Base-by-base conservation (phyloP, 2,329 filamentous ascomycete genomes). In the Venturia pyrina region DNA sequence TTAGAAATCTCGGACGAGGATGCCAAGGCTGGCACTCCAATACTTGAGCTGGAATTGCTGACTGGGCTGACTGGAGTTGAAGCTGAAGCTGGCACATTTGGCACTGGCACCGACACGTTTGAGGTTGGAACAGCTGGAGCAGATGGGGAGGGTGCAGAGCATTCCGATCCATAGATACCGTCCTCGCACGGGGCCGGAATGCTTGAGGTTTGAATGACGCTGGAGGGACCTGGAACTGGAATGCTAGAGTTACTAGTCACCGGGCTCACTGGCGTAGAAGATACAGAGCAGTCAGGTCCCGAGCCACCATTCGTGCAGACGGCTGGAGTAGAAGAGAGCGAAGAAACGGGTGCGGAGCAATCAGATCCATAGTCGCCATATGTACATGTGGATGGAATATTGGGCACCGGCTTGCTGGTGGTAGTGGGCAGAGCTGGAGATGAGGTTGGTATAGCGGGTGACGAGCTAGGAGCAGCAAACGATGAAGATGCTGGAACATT, bases 401-500 rank as follows among this genome's bases (percentile, higher is more conserved):
- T n/a, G 34, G 37, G 64, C 6, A 43, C 63, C n/a, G 32, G 41
- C 56, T 3, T 6, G 37, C 5, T 40, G 37, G 8, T 40, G 37
- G 65, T 32, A 40, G 37, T 40, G 1, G 37, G 37, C 37, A 40
- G 8, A 10, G 41, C 41, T 43, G 41, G 15, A 43, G 41, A 43
- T 15, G 50, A 32, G 21, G 15, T 32, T 19, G 63, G 50, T 19
- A 62, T 28, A 50, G 46, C 57, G 34, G 40, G 37, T 32, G 62
- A 34, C 37, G 66, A 68, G 62, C 57, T 65, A 34, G 67, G 44
- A 60, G 50, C 17, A 63, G 59, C 53, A 43, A 6, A 6, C 11
- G 37, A 40, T 40, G 37, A 40, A 11, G n/a, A n/a, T n/a, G n/a
- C n/a, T n/a, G 37, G 37, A 5, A 40, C 37, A 10, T 40, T 10